phyloP scores from a whole-genome alignment of 176 grass and related monocot species.

The Eleusine coracana region DNA sequence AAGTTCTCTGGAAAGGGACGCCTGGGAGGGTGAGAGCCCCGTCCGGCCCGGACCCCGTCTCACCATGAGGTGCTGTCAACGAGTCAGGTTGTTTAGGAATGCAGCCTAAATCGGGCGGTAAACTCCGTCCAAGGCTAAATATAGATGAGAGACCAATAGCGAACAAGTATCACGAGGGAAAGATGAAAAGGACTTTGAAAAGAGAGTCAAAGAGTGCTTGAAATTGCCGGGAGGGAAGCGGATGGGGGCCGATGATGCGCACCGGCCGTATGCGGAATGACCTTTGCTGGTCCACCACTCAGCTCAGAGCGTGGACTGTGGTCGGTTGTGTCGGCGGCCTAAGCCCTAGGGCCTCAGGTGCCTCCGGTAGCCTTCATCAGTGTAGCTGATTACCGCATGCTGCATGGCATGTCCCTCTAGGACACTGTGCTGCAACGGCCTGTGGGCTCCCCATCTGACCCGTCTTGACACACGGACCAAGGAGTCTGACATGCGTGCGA shows the following conservation, averaged over 20 bases:
- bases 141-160: slow-evolving; percentile 51
- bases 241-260: slow-evolving; percentile 22
- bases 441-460: slow-evolving; percentile 58
- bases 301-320: too few relatives aligned
- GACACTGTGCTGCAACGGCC: not conserved
- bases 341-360: too few relatives aligned
- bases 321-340: too few relatives aligned
- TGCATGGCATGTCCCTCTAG: not conserved
- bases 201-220: slow-evolving; percentile 78
- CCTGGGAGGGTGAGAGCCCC: slow-evolving; percentile 59
- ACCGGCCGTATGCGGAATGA: too few relatives aligned
- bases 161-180: slow-evolving; percentile 44
- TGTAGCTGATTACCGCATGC: too few relatives aligned
- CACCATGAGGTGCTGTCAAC: slow-evolving; percentile 52
- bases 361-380: too few relatives aligned
- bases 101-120: slow-evolving; percentile 52
- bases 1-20: slow-evolving; percentile 57
- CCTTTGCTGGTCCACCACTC: too few relatives aligned
- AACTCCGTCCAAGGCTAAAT: slow-evolving; percentile 63
- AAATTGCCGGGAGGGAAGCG: slow-evolving; percentile 66
- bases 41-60: slow-evolving; percentile 53
- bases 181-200: slow-evolving; percentile 84
- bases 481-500: slow-evolving; percentile 50
- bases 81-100: slow-evolving; percentile 46
- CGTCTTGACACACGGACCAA: slow-evolving; percentile 82